Evolutionary conservation across 768 basidiomycete genomes (phyloP).

Genomic region (Phaffia tasmanica): DNA sequence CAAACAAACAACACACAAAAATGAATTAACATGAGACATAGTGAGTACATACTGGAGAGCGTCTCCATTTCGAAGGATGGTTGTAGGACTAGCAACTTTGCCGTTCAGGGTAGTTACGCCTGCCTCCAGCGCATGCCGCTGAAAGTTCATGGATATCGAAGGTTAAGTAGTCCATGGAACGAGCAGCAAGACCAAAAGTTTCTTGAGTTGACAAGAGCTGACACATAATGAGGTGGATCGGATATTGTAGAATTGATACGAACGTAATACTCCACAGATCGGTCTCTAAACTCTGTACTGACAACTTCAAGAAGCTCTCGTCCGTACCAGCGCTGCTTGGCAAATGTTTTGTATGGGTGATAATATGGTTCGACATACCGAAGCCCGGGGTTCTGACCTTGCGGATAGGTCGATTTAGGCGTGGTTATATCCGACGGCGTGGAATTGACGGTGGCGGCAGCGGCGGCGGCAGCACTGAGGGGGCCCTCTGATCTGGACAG

Average conservation of each 20-base stretch:
- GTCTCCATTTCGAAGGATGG: constrained; percentile 73
- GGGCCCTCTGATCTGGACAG: not conserved
- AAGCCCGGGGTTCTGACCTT: constrained; percentile 45
- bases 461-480: not conserved
- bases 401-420: constrained; percentile 24
- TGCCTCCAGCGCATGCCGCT: constrained; percentile 68
- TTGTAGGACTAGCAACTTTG: constrained; percentile 64
- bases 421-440: not conserved
- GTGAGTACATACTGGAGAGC: constrained; percentile 60
- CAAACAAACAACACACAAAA: constrained; percentile 20
- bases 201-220: not conserved
- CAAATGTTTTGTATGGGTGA: constrained; percentile 83
- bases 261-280: constrained; percentile 80
- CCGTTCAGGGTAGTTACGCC: constrained; percentile 95
- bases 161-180: not conserved
- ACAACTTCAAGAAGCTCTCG: constrained; percentile 58
- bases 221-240: not conserved
- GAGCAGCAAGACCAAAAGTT: not conserved
- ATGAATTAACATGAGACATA: constrained; percentile 24
- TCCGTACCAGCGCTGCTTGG: constrained; percentile 53
- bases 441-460: not conserved
- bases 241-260: constrained; percentile 42
- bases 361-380: constrained; percentile 80
- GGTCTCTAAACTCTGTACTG: constrained; percentile 84
- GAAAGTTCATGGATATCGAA: not conserved